Evolutionary conservation across 2,329 filamentous ascomycete genomes (phyloP), one percentile per base, ranked within the genome.

Genomic region (Sordariomycetes sp.): DNA sequence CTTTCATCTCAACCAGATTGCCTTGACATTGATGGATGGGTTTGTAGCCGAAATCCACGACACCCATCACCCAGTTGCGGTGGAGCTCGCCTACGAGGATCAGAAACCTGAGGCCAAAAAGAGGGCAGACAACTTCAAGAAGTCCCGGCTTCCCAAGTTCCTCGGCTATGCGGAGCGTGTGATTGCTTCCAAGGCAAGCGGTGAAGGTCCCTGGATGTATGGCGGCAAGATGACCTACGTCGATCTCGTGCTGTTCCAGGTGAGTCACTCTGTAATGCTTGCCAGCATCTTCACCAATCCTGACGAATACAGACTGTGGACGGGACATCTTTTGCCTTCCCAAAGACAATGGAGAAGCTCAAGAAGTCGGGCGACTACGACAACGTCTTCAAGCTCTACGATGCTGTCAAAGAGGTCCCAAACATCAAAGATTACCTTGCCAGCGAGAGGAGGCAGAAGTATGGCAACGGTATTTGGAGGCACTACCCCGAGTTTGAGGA

Each of bases 171-270:
- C 86, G 43, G 73, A 86, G 61, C 62, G 79, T 2, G 70, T 81
- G 14, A 51, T 90, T 7, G 47, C 54, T n/a, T 48, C 52, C 14
- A 74, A 79, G 44, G 62, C 70, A 20, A 70, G 66, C 38, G 64
- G 66, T 0, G 71, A 73, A 0, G 62, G 74, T 5, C 73, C 73
- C 17, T 86, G 79, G 66, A 53, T 90, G 1, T 79, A 85, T 30
- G 79, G 77, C 0, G 68, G 64, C 1, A 60, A 61, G 40, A 44
- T 88, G 41, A 83, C 75, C 0, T 85, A 82, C 53, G 84, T 82
- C 11, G 84, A 90, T 50, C 61, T 82, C 32, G 79, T 82, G 3
- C 50, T 87, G 1, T 88, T 81, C 63, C 82, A 86, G 57, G 76
- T 80, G 40, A 39, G 61, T 43, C 12, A 5, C 29, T 11, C 8